These are phyloP conservation scores for Ophiostoma novo-ulmi DNA, from an alignment of 2,329 filamentous ascomycete species.

Conservation along the genomic window DNA sequence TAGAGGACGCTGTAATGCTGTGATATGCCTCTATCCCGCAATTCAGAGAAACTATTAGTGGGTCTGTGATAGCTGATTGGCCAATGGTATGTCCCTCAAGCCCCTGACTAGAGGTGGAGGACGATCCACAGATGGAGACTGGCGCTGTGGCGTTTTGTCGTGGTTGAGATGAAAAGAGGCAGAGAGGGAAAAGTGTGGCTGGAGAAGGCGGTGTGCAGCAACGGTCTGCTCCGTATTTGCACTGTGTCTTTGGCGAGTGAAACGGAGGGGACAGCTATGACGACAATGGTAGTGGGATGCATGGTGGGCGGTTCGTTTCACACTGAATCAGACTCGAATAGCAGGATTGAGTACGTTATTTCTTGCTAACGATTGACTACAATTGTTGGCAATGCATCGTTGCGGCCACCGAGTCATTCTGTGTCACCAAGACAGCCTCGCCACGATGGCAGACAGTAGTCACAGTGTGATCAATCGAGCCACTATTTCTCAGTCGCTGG, in stretches of 20 bases:
- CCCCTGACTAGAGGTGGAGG: slow-evolving; percentile 24
- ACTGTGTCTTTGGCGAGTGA: neutral
- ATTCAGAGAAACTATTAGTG: neutral
- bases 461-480: neutral
- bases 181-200: neutral
- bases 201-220: neutral
- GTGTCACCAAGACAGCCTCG: neutral
- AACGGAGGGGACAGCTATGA: neutral
- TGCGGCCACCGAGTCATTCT: neutral
- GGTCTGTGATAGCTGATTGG: slow-evolving; percentile 12
- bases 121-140: neutral
- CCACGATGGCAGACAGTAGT: neutral
- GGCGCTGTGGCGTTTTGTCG: neutral
- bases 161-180: neutral
- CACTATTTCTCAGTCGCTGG: neutral
- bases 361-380: too few relatives aligned
- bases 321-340: neutral
- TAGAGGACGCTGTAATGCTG: neutral
- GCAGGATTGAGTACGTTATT: too few relatives aligned
- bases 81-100: slow-evolving; percentile 21
- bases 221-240: neutral
- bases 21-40: neutral
- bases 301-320: neutral
- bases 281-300: neutral
- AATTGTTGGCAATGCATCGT: neutral